Conservation (phyloP, 805 yeast genomes). For the Candida andamanensis region DNA sequence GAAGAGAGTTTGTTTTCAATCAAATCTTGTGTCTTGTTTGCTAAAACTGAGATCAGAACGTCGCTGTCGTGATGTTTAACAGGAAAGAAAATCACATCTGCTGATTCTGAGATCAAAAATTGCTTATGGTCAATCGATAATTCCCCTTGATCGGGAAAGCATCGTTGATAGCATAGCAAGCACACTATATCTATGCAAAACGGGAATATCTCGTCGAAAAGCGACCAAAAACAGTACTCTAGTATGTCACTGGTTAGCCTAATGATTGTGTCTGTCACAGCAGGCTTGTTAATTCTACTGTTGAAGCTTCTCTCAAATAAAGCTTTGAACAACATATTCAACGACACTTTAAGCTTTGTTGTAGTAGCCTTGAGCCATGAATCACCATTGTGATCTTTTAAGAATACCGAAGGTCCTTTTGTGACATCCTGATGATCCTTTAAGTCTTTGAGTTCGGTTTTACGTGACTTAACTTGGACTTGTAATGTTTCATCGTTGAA, state of each 20-base stretch:
- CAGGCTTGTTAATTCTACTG: constrained; percentile 20
- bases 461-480: background rate
- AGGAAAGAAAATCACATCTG: background rate
- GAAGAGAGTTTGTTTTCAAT: constrained; percentile 20
- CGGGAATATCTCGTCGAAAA: constrained; percentile 26
- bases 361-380: constrained; percentile 38
- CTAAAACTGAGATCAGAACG: constrained; percentile 2
- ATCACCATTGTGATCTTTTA: background rate
- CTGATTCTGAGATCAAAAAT: constrained; percentile 4
- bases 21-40: constrained; percentile 22
- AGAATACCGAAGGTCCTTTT: background rate
- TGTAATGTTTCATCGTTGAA: constrained; percentile 22
- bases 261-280: constrained; percentile 18
- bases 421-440: constrained; percentile 1
- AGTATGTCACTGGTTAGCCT: constrained; percentile 18
- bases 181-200: constrained; percentile 26
- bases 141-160: constrained; percentile 8
- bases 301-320: constrained; percentile 15
- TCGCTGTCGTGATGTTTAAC: constrained; percentile 1
- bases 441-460: constrained; percentile 8
- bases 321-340: constrained; percentile 26
- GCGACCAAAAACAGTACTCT: constrained; percentile 24
- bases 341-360: constrained; percentile 30
- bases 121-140: constrained; percentile 7
- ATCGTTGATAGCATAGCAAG: constrained; percentile 7